Percentiles rank a stretch among this genome's conserved stretches.
phyloP scores from a whole-genome alignment of 2,329 filamentous ascomycete species.

The Raffaelea albimanens region DNA sequence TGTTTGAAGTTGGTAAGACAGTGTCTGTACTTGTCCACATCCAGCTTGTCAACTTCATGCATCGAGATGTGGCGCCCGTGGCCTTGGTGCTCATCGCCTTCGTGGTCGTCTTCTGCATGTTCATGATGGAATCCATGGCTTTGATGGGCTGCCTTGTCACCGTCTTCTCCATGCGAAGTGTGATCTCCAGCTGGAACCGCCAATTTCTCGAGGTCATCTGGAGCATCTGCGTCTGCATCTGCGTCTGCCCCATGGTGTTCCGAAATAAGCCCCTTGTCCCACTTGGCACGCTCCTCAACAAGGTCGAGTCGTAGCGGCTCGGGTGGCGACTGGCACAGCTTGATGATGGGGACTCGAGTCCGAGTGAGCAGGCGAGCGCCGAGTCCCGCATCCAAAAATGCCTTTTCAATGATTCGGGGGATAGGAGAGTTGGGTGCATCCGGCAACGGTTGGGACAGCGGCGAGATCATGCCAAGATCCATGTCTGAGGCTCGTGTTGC shows the following conservation, averaged over 20 bases:
- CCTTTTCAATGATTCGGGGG: conserved; percentile 66
- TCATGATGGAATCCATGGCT: not conserved
- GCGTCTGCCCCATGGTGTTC: conserved; percentile 26
- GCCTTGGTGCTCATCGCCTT: not conserved
- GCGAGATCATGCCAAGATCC: conserved; percentile 72
- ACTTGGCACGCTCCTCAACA: conserved; percentile 56
- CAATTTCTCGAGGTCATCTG: conserved; percentile 4
- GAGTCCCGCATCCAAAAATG: conserved; percentile 60
- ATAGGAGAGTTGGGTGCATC: conserved; percentile 51
- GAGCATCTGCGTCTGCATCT: conserved; percentile 18
- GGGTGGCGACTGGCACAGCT: conserved; percentile 66
- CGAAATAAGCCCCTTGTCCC: conserved; percentile 50
- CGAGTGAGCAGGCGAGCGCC: conserved; percentile 69
- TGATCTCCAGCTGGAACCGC: not conserved
- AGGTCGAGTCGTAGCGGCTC: conserved; percentile 51
- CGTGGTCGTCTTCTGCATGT: conserved; percentile 6
- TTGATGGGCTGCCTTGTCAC: not conserved
- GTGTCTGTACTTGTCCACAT: conserved; percentile 8
- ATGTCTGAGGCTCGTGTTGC: conserved; percentile 83
- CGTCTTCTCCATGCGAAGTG: not conserved
- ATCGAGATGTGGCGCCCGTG: not conserved
- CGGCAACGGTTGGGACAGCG: conserved; percentile 43
- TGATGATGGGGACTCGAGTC: conserved; percentile 80
- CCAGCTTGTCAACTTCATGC: not conserved
- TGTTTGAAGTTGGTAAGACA: conserved; percentile 27